Evolutionary conservation across 2,329 filamentous ascomycete species (phyloP).

Genomic region (Monosporascus ibericus): DNA sequence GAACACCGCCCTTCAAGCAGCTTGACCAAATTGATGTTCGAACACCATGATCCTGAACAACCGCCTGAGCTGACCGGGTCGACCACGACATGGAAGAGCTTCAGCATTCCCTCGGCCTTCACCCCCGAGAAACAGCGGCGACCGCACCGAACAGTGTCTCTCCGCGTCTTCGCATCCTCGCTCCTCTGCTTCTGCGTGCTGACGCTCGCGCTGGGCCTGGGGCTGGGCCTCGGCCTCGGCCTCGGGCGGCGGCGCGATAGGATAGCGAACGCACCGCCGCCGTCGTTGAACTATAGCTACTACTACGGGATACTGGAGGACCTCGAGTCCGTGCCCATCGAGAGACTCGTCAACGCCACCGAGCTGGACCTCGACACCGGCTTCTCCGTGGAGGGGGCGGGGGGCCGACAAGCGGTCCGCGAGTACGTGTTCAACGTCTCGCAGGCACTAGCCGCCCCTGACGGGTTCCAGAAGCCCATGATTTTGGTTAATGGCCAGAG

Average conservation of each 20-base stretch:
- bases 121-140: constrained; percentile 3
- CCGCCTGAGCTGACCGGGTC: constrained; percentile 5
- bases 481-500: constrained; percentile 34
- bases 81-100: constrained; percentile 10
- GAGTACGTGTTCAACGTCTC: constrained; percentile 29
- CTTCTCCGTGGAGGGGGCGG: constrained; percentile 13
- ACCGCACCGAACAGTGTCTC: constrained; percentile 10
- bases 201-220: constrained; percentile 14
- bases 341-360: constrained; percentile 18
- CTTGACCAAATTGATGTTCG: constrained; percentile 13
- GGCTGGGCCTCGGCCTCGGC: constrained; percentile 18
- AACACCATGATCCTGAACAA: constrained; percentile 6
- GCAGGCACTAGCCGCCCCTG: constrained; percentile 25
- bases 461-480: constrained; percentile 32
- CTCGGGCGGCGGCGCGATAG: constrained; percentile 10
- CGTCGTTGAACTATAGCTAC: constrained; percentile 10
- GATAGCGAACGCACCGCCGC: constrained; percentile 1
- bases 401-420: constrained; percentile 11
- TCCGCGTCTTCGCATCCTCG: constrained; percentile 14
- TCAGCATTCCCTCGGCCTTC: constrained; percentile 4
- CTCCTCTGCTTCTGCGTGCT: constrained; percentile 13
- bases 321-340: constrained; percentile 16
- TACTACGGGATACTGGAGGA: constrained; percentile 16
- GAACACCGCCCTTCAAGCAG: constrained; percentile 17
- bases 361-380: constrained; percentile 23